Evolutionary conservation across 257 asterid species (phyloP), one percentile per base, ranked within the genome.

Genomic region (Solanum sitiens): DNA sequence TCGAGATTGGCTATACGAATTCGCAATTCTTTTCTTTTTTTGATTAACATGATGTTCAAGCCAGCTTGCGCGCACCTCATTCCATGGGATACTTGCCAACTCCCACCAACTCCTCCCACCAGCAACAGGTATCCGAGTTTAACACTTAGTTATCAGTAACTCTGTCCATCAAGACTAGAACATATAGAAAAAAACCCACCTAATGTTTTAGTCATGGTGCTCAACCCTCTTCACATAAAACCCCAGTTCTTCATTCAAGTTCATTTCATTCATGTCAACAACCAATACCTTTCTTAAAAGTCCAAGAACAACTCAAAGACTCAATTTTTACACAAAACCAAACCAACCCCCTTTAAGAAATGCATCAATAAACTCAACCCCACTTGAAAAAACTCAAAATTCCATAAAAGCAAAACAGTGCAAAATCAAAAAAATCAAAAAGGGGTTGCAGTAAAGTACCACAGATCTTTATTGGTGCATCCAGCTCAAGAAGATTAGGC

Each of bases 401-500:
- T 72, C 30, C 23, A 73, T 14, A 15, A n/a, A 86, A 50, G 72
- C 40, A 35, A 65, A 9, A 39, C 25, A 83, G 50, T 10, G 3
- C 16, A 85, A 25, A 25, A 42, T 56, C 30, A 27, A 27, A 27
- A 27, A 27, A 27, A 27, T 27, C 15, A 72, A 10, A 71, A 32
- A 37, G 61, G 35, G 53, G n/a, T 3, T 10, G 30, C 68, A 83
- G 85, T 82, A 63, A 10, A n/a, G 23, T 88, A 95, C 99, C 99
- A 63, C 97, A 95, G 89, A 96, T 96, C 98, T 94, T 96, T 91
- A 96, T 93, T 53, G 99, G 99, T 20, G 99, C 98, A 76, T 94
- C 97, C n/a, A 96, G 95, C 89, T 96, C 98, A 77, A 96, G 98
- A 75, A 95, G 99, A 93, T 95, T 96, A 50, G 98, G 98, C 89